Conservation (phyloP, 2,329 filamentous ascomycete species). For the Exophiala dermatitidis region DNA sequence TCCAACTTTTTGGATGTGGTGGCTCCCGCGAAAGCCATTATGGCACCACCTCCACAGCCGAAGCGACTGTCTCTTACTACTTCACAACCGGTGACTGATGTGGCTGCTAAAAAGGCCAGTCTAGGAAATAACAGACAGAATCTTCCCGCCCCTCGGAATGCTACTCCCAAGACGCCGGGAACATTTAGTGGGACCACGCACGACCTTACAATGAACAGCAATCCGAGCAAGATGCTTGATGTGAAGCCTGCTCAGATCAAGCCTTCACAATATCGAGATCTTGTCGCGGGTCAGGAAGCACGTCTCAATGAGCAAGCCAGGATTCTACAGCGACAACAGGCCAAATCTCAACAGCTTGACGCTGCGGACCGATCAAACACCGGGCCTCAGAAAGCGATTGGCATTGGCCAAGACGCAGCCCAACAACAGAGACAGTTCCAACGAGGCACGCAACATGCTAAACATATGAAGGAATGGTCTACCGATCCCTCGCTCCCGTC, state of each 20-base stretch:
- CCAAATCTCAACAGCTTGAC: conserved; percentile 21
- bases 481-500: conserved; percentile 22
- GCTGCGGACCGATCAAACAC: conserved; percentile 5
- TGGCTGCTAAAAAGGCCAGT: conserved; percentile 20
- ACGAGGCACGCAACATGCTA: conserved; percentile 25
- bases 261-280: conserved; percentile 21
- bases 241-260: conserved; percentile 13
- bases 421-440: conserved; percentile 27
- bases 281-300: conserved; percentile 24
- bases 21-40: conserved; percentile 29
- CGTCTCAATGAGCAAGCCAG: conserved; percentile 25
- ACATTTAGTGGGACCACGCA: conserved; percentile 19
- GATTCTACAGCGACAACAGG: conserved; percentile 27
- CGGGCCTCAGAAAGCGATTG: conserved; percentile 12
- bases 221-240: conserved; percentile 14
- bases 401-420: conserved; percentile 24
- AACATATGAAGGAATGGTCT: conserved; percentile 23
- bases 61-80: conserved; percentile 25
- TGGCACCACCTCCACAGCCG: conserved; percentile 28
- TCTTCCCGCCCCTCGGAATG: neutral
- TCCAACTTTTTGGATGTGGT: conserved; percentile 46
- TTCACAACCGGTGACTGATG: conserved; percentile 19
- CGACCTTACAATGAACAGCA: conserved; percentile 17
- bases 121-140: conserved; percentile 18
- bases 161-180: conserved; percentile 11